Evolutionary conservation across 768 basidiomycete species (phyloP).

Genomic region (Kwoniella mangroviensis): DNA sequence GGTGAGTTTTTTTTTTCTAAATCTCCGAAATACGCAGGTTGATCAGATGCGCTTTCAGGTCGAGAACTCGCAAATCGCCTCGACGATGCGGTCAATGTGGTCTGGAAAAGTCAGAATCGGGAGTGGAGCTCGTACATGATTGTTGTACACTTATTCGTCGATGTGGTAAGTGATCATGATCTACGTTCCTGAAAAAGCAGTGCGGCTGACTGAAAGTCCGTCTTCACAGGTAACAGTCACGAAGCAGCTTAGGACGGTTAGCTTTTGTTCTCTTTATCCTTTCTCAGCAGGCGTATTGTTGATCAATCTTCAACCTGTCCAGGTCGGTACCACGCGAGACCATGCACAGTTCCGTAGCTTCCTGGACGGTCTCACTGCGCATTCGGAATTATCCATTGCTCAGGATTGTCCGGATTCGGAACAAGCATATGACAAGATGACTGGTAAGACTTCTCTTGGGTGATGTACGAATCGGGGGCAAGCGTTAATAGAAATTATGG

Average conservation of each 20-base stretch:
- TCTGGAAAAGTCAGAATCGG: background rate
- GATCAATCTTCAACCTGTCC: background rate
- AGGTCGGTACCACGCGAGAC: slow-evolving; percentile 13
- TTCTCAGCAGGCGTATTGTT: background rate
- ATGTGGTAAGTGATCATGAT: slow-evolving; percentile 32
- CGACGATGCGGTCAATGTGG: background rate
- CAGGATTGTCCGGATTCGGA: slow-evolving; percentile 24
- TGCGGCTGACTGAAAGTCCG: background rate
- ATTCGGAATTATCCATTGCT: slow-evolving; percentile 19
- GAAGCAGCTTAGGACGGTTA: slow-evolving; percentile 25
- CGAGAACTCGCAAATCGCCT: slow-evolving; percentile 5
- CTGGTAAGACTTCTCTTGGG: slow-evolving; percentile 13
- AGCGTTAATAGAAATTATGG: background rate
- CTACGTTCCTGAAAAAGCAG: background rate
- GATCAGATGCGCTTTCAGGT: slow-evolving; percentile 6
- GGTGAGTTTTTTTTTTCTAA: slow-evolving; percentile 11
- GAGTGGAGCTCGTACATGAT: background rate
- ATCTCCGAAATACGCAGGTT: background rate
- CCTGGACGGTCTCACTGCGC: slow-evolving; percentile 34
- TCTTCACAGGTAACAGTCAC: background rate
- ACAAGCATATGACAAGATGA: slow-evolving; percentile 13
- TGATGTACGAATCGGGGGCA: no score
- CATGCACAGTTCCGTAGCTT: slow-evolving; percentile 29
- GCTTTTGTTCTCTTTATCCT: background rate
- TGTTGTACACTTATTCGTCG: slow-evolving; percentile 29